Conservation (phyloP, 2,329 filamentous ascomycete genomes). For the Microthyrium microscopicum region DNA sequence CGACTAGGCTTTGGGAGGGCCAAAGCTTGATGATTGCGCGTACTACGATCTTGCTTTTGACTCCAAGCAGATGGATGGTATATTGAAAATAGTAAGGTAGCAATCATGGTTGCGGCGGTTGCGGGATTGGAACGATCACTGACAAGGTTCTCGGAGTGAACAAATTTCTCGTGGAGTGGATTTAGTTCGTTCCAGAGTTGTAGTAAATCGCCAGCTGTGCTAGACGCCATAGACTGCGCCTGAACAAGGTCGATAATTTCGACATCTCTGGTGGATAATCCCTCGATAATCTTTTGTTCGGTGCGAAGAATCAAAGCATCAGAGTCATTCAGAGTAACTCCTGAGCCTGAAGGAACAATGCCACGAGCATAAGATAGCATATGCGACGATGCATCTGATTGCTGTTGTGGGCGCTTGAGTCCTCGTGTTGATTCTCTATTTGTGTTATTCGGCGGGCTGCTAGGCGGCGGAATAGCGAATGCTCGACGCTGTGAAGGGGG, state of each 20-base stretch:
- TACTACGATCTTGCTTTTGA: no score
- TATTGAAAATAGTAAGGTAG: constrained; percentile 13
- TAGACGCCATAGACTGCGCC: no score
- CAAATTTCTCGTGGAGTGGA: constrained; percentile 55
- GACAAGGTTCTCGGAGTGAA: constrained; percentile 65
- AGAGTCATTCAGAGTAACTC: background rate
- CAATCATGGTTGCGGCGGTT: constrained; percentile 7
- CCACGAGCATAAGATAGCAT: no score
- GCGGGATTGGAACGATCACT: constrained; percentile 47
- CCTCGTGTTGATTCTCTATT: constrained; percentile 10
- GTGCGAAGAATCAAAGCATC: constrained; percentile 2
- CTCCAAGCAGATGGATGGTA: constrained; percentile 7
- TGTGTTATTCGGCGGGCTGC: constrained; percentile 35
- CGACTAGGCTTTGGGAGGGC: constrained; percentile 13
- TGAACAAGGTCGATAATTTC: constrained; percentile 3
- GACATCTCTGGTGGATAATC: no score
- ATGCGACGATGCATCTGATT: no score
- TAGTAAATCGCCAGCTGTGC: no score
- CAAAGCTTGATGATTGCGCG: background rate
- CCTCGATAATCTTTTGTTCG: constrained; percentile 8
- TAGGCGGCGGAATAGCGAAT: constrained; percentile 26
- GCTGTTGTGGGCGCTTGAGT: constrained; percentile 2
- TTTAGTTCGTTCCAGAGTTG: background rate
- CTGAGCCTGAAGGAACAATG: no score
- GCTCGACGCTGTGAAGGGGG: constrained; percentile 31